Percentiles rank a stretch among this genome's conserved stretches.
These are phyloP conservation scores for Pseudozyma pruni DNA, from an alignment of 1,284 basidiomycete species.

Conservation along the genomic window DNA sequence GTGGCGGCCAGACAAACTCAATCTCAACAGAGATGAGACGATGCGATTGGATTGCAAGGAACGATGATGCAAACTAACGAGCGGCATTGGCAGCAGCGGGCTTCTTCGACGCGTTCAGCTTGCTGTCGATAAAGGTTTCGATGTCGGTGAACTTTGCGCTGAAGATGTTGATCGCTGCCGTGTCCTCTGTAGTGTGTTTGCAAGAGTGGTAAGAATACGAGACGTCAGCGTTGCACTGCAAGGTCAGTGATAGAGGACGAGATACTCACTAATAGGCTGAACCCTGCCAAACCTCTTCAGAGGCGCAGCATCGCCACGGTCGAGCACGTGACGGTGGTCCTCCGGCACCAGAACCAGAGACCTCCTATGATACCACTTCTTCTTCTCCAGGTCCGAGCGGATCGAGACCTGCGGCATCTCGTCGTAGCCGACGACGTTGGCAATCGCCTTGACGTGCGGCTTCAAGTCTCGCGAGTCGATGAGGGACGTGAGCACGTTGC, in stretches of 20 bases:
- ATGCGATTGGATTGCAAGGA: no score
- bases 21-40: no score
- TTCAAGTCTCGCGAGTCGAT: conserved; percentile 71
- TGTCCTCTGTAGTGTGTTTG: conserved; percentile 11
- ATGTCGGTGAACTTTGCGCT: conserved; percentile 14
- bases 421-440: conserved; percentile 50
- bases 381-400: conserved; percentile 2
- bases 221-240: neutral
- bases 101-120: conserved; percentile 4
- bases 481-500: conserved; percentile 78
- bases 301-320: conserved; percentile 17
- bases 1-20: no score
- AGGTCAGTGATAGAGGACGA: no score
- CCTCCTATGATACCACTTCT: conserved; percentile 41
- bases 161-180: conserved; percentile 30
- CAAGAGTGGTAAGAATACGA: neutral
- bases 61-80: neutral
- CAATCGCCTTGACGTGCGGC: conserved; percentile 41
- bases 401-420: conserved; percentile 32
- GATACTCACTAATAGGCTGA: conserved; percentile 25
- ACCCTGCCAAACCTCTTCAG: conserved; percentile 37
- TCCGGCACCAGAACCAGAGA: conserved; percentile 34
- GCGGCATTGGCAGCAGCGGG: neutral
- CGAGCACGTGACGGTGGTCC: conserved; percentile 30
- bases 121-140: conserved; percentile 22